These are phyloP conservation scores for Domatiomyces catenatus DNA, from an alignment of 2,329 filamentous ascomycete genomes.

Conservation along the genomic window DNA sequence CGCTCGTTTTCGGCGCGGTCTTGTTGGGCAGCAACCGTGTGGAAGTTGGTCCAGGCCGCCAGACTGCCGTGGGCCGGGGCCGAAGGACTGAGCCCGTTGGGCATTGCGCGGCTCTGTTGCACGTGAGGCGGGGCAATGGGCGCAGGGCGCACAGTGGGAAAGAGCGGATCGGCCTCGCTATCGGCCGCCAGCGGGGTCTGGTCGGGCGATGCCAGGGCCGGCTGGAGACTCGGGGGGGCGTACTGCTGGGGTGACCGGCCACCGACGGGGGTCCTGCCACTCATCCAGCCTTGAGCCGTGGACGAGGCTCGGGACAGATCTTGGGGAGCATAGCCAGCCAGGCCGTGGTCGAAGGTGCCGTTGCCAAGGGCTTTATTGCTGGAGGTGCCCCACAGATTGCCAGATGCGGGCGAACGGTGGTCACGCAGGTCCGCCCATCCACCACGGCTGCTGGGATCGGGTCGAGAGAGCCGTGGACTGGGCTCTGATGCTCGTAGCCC, in stretches of 20 bases:
- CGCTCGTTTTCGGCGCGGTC: constrained; percentile 29
- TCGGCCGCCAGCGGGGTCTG: constrained; percentile 22
- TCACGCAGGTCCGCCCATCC: constrained; percentile 19
- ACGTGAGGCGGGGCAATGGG: constrained; percentile 32
- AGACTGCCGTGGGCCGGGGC: constrained; percentile 20
- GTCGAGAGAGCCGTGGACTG: constrained; percentile 12
- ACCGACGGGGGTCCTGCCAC: constrained; percentile 14
- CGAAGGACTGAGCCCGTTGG: constrained; percentile 9
- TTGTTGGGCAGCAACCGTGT: constrained; percentile 24
- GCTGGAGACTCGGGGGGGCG: constrained; percentile 5
- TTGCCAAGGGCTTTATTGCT: constrained; percentile 44
- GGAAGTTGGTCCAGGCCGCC: constrained; percentile 32
- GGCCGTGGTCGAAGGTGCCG: constrained; percentile 44
- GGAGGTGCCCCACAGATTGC: constrained; percentile 45
- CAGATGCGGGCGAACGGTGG: constrained; percentile 22
- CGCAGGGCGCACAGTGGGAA: constrained; percentile 27
- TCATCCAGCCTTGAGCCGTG: constrained; percentile 22
- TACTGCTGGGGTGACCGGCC: constrained; percentile 14
- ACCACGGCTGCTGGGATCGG: constrained; percentile 10
- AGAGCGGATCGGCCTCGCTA: constrained; percentile 23
- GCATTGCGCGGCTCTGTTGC: constrained; percentile 17
- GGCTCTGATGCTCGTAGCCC: constrained; percentile 4
- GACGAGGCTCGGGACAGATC: constrained; percentile 30
- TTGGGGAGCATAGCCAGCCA: constrained; percentile 34
- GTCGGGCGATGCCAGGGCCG: constrained; percentile 26